A percentile compares a stretch with the other conserved stretches of the same genome.
These are phyloP conservation scores for Neoboletus subvelutipes DNA, from an alignment of 768 basidiomycete species.

Conservation along the genomic window DNA sequence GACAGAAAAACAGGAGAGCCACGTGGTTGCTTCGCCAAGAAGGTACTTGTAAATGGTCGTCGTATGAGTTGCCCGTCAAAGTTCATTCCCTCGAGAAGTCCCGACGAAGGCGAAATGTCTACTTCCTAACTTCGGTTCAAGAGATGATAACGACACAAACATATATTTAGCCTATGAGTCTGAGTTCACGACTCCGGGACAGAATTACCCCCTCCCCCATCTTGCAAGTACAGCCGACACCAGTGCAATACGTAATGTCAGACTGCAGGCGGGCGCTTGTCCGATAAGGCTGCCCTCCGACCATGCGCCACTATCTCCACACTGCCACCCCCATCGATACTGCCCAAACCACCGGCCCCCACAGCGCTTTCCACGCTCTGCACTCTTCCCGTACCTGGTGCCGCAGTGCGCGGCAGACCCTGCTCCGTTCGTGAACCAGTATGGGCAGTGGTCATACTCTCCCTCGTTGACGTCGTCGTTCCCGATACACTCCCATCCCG, in stretches of 20 bases:
- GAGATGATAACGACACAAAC: neutral
- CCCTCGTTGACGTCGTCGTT: constrained; percentile 2
- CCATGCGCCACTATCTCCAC: neutral
- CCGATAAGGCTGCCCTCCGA: neutral
- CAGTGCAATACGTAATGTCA: constrained; percentile 13
- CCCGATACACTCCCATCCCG: constrained; percentile 7
- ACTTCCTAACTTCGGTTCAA: neutral
- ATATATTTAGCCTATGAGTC: neutral
- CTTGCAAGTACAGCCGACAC: neutral
- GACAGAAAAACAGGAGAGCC: too few relatives aligned
- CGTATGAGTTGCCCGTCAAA: too few relatives aligned
- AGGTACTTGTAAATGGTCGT: too few relatives aligned
- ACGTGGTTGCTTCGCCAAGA: too few relatives aligned
- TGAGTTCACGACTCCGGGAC: too few relatives aligned
- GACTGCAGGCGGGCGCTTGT: constrained; percentile 3
- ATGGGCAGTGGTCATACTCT: neutral
- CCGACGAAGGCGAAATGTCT: too few relatives aligned
- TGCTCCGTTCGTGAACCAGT: neutral
- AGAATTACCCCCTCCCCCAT: neutral
- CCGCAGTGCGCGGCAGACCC: neutral
- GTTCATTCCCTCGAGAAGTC: too few relatives aligned
- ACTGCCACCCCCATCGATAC: neutral
- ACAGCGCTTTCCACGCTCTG: neutral
- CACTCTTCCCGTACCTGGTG: neutral
- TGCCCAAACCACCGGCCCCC: neutral